Evolutionary conservation across 768 basidiomycete genomes (phyloP).

Genomic region (Leccinum incarnatum): DNA sequence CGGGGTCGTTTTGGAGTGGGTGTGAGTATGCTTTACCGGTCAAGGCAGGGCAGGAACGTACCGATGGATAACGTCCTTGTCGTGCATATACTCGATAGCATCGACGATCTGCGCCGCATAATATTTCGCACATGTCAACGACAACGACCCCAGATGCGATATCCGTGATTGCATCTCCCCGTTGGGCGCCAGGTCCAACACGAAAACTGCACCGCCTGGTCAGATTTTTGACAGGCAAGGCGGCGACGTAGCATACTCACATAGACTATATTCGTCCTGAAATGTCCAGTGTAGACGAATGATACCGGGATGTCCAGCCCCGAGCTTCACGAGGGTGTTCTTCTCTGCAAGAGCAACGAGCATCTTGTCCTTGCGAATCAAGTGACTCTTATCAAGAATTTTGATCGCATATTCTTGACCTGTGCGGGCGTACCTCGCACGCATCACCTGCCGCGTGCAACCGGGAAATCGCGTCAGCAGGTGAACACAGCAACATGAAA

Average conservation of each 20-base stretch:
- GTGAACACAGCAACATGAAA: conserved; percentile 8
- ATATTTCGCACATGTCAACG: conserved; percentile 68
- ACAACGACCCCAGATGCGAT: conserved; percentile 81
- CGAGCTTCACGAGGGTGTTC: conserved; percentile 65
- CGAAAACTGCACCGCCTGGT: conserved; percentile 55
- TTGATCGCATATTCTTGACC: conserved; percentile 74
- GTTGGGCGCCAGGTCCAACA: conserved; percentile 71
- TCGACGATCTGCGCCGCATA: conserved; percentile 91
- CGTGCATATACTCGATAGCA: conserved; percentile 88
- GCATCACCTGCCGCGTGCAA: conserved; percentile 48
- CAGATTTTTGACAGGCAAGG: not conserved
- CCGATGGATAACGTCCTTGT: conserved; percentile 87
- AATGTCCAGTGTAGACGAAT: conserved; percentile 81
- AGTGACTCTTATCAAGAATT: conserved; percentile 79
- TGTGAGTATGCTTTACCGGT: conserved; percentile 8
- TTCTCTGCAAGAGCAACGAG: conserved; percentile 78
- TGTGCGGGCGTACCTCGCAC: conserved; percentile 50
- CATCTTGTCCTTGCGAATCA: conserved; percentile 75
- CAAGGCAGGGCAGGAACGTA: conserved; percentile 23
- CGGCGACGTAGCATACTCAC: conserved; percentile 43
- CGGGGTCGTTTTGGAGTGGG: not conserved
- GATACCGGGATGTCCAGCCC: conserved; percentile 74
- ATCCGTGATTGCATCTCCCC: conserved; percentile 77
- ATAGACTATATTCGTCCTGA: conserved; percentile 80
- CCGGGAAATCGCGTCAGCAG: not conserved